Percentiles rank a stretch among this genome's conserved stretches.
These are phyloP conservation scores for Vicia sativa DNA, from an alignment of 306 rosid species.

Conservation along the genomic window DNA sequence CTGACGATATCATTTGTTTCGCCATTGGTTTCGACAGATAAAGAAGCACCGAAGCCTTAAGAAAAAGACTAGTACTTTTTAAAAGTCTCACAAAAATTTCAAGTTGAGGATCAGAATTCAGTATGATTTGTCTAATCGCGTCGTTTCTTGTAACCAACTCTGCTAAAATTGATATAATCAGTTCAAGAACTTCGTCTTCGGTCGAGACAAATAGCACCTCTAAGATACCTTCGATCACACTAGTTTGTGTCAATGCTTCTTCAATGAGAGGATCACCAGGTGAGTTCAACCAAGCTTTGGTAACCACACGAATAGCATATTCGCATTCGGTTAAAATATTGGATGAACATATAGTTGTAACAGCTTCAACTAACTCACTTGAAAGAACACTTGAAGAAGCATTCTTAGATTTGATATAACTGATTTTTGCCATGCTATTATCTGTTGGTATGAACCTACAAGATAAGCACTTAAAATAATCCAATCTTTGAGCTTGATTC, in stretches of 20 bases:
- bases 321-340: conserved; percentile 65
- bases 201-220: conserved; percentile 72
- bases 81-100: conserved; percentile 67
- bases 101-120: conserved; percentile 79
- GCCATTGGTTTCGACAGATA: conserved; percentile 74
- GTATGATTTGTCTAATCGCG: conserved; percentile 51
- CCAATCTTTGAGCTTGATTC: conserved; percentile 50
- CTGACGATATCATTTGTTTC: conserved; percentile 74
- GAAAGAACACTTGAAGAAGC: conserved; percentile 48
- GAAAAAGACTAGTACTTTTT: conserved; percentile 68
- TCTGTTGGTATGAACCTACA: conserved; percentile 59
- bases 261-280: conserved; percentile 57
- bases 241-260: conserved; percentile 58
- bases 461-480: conserved; percentile 55
- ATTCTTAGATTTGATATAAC: conserved; percentile 39
- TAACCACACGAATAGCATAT: conserved; percentile 56
- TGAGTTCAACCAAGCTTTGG: conserved; percentile 75
- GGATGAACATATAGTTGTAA: conserved; percentile 61
- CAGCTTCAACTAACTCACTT: conserved; percentile 52
- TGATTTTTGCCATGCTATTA: conserved; percentile 45
- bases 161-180: conserved; percentile 68
- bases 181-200: conserved; percentile 74
- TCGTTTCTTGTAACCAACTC: conserved; percentile 54
- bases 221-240: conserved; percentile 68
- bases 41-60: conserved; percentile 77